Percentiles rank a stretch among this genome's conserved stretches.
Conservation (phyloP, 2,329 filamentous ascomycete species). For the Pezicula rhizophila region DNA sequence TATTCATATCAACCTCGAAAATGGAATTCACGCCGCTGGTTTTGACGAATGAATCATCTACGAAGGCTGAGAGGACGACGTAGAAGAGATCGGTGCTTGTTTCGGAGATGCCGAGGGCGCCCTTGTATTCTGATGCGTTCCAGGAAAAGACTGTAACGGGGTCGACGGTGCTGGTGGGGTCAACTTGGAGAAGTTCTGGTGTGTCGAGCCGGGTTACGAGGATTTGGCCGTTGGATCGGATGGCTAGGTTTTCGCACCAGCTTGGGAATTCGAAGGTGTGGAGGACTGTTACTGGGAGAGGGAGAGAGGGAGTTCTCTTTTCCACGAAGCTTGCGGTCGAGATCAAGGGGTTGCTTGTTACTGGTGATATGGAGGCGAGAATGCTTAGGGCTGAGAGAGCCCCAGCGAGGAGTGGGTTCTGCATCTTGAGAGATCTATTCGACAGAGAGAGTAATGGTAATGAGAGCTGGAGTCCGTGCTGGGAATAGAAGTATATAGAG, state of each 20-base stretch:
- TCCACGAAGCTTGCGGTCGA: neutral
- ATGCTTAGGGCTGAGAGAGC: slow-evolving; percentile 27
- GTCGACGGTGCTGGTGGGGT: slow-evolving; percentile 17
- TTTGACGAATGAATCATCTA: slow-evolving; percentile 20
- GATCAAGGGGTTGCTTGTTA: neutral
- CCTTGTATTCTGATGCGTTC: slow-evolving; percentile 22
- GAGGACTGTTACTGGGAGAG: slow-evolving; percentile 6
- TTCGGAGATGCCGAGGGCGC: slow-evolving; percentile 31
- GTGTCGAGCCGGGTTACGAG: slow-evolving; percentile 27
- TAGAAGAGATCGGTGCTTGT: slow-evolving; percentile 27
- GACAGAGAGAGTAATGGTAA: no score
- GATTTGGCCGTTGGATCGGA: slow-evolving; percentile 31
- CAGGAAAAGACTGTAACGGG: slow-evolving; percentile 22
- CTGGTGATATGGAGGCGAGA: neutral
- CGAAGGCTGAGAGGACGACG: slow-evolving; percentile 20
- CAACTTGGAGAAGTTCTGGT: slow-evolving; percentile 29
- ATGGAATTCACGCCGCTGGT: slow-evolving; percentile 17
- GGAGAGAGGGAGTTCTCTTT: slow-evolving; percentile 3
- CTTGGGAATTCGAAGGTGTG: slow-evolving; percentile 6
- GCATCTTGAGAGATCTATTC: no score
- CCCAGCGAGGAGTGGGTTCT: no score
- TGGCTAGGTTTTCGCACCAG: slow-evolving; percentile 30
- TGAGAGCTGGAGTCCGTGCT: no score
- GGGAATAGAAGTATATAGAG: no score
- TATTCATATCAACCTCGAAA: slow-evolving; percentile 19